Percentiles rank a stretch among this genome's conserved stretches.
phyloP scores from a whole-genome alignment of 1,284 basidiomycete genomes.

The Leucoagaricus sp. region DNA sequence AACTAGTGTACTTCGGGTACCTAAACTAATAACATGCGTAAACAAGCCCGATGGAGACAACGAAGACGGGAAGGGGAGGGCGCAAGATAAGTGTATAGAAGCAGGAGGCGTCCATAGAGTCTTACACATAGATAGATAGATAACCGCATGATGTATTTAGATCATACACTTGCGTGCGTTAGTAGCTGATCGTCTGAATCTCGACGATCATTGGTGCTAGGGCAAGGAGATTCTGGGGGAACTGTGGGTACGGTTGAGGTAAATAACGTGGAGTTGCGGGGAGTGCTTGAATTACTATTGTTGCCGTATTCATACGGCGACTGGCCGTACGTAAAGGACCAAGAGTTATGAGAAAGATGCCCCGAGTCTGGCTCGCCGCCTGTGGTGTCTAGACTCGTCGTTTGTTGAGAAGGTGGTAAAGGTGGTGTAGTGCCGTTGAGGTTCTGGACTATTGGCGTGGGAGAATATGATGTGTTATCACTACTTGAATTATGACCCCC shows the following conservation, averaged over 20 bases:
- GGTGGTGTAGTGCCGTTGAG: conserved; percentile 8
- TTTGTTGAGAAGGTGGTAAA: conserved; percentile 21
- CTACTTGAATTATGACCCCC: conserved; percentile 17
- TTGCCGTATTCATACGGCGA: conserved; percentile 36
- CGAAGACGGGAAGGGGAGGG: neutral
- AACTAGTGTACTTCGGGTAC: neutral
- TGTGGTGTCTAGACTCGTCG: conserved; percentile 19
- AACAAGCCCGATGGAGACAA: neutral
- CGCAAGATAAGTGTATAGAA: neutral
- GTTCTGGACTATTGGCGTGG: conserved; percentile 6
- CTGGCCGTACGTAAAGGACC: conserved; percentile 46
- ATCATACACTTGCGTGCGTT: conserved; percentile 19
- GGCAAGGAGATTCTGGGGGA: conserved; percentile 26
- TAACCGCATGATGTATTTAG: conserved; percentile 17
- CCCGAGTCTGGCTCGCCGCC: conserved; percentile 22
- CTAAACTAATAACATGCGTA: neutral
- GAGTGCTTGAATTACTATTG: conserved; percentile 42
- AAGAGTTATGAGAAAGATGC: conserved; percentile 30
- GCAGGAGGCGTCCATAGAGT: neutral
- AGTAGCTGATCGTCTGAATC: conserved; percentile 31
- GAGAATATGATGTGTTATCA: conserved; percentile 15
- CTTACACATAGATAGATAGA: conserved; percentile 18
- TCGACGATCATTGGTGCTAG: conserved; percentile 23
- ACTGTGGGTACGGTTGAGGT: conserved; percentile 26
- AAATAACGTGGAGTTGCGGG: conserved; percentile 46